A percentile compares a stretch with the other conserved stretches of the same genome.
phyloP scores from a whole-genome alignment of 2,329 filamentous ascomycete genomes.

The Neonectria coccinea region DNA sequence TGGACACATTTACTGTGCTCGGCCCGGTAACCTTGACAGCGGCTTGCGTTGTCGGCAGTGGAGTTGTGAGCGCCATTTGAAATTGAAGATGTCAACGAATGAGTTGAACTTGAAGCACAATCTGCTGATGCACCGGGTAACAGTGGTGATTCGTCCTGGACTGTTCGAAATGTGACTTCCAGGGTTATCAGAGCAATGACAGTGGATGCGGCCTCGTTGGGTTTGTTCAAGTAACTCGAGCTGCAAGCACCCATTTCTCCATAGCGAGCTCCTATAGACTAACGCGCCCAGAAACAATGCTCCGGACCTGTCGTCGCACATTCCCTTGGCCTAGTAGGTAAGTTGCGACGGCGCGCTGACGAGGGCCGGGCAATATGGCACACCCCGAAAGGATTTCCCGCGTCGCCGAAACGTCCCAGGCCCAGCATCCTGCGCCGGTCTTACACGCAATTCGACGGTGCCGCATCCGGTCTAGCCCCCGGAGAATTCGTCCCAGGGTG shows the following conservation, averaged over 20 bases:
- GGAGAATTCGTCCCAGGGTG: not conserved
- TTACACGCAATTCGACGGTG: not conserved
- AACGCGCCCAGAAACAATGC: not conserved
- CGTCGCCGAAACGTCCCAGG: not conserved
- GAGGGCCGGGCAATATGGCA: not conserved
- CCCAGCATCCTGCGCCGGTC: not conserved
- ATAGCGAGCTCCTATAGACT: not conserved
- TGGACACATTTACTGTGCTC: slow-evolving; percentile 11
- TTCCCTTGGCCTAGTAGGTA: not conserved
- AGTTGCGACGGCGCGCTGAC: not conserved
- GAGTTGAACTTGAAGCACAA: not conserved
- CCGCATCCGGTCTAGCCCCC: not conserved
- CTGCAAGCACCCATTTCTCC: not conserved
- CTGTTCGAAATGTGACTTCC: not conserved
- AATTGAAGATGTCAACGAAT: not conserved
- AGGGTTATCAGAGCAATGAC: not conserved
- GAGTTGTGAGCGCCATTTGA: slow-evolving; percentile 14
- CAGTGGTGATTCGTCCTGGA: not conserved
- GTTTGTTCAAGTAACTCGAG: not conserved
- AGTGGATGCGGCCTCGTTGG: not conserved
- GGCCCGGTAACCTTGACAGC: slow-evolving; percentile 25
- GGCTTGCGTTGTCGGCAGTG: slow-evolving; percentile 18
- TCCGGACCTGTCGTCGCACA: not conserved
- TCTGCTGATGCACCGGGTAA: not conserved
- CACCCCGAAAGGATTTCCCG: slow-evolving; percentile 25